Conservation (phyloP, 2,329 filamentous ascomycete species). For the Chrysoporthe puriensis region DNA sequence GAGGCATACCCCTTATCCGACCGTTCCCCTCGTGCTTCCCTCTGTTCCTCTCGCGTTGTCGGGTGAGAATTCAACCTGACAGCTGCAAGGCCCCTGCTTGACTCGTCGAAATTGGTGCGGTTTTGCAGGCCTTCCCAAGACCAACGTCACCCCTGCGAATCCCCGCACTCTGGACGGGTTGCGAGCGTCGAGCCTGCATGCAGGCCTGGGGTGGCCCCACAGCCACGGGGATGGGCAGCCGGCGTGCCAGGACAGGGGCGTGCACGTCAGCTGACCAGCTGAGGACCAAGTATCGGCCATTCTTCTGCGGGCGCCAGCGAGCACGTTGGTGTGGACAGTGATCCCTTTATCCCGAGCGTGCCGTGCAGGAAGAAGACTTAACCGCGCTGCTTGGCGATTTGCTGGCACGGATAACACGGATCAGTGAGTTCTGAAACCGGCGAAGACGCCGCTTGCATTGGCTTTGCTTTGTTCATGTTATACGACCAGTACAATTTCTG, state of each 20-base stretch:
- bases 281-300: not conserved
- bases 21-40: not conserved
- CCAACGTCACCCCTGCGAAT: not conserved
- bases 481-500: not conserved
- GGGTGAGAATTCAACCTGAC: constrained; percentile 27
- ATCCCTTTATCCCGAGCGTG: not conserved
- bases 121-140: not conserved
- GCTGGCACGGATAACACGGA: not conserved
- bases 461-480: not conserved
- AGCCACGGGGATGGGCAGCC: not conserved
- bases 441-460: not conserved
- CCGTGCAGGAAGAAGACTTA: constrained; percentile 13
- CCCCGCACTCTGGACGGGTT: not conserved
- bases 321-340: not conserved
- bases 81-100: not conserved
- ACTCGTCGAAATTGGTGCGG: constrained; percentile 1
- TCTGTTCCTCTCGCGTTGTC: not conserved
- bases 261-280: not conserved
- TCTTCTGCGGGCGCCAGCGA: not conserved
- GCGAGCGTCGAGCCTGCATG: not conserved
- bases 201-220: not conserved
- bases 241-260: not conserved
- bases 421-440: not conserved
- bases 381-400: not conserved
- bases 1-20: constrained; percentile 23